phyloP scores from a whole-genome alignment of 768 basidiomycete species.

The Inosperma sp. region DNA sequence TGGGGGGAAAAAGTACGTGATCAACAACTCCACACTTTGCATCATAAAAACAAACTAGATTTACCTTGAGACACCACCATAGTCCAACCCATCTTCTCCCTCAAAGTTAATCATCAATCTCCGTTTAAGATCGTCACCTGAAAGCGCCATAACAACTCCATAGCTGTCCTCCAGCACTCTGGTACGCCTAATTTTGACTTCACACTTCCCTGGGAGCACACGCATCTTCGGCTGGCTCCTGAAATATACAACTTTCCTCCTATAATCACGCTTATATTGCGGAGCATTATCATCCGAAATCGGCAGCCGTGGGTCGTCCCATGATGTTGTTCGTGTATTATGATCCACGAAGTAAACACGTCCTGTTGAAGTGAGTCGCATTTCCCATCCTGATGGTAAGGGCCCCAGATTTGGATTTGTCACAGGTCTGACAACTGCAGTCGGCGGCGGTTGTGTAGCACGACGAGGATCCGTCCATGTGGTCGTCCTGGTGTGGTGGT shows the following conservation, averaged over 20 bases:
- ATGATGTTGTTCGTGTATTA: slow-evolving; percentile 82
- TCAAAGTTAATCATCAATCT: slow-evolving; percentile 72
- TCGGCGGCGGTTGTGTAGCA: slow-evolving; percentile 43
- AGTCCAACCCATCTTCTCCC: slow-evolving; percentile 76
- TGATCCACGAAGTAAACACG: slow-evolving; percentile 94
- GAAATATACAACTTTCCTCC: slow-evolving; percentile 90
- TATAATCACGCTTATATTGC: slow-evolving; percentile 94
- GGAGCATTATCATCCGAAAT: slow-evolving; percentile 83
- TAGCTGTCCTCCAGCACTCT: slow-evolving; percentile 87
- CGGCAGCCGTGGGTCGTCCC: slow-evolving; percentile 90
- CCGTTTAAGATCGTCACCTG: slow-evolving; percentile 65
- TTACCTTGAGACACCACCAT: slow-evolving; percentile 71
- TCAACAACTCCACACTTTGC: slow-evolving; percentile 13
- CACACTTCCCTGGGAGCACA: slow-evolving; percentile 73
- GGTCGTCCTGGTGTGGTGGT: slow-evolving; percentile 80
- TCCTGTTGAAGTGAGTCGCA: slow-evolving; percentile 80
- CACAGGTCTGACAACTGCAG: slow-evolving; percentile 44
- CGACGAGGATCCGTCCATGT: slow-evolving; percentile 90
- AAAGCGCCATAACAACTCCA: slow-evolving; percentile 75
- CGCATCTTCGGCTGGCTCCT: slow-evolving; percentile 85
- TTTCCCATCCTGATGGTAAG: slow-evolving; percentile 91
- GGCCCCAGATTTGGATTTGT: slow-evolving; percentile 67
- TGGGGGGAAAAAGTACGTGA: neutral
- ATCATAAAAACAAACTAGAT: slow-evolving; percentile 11
- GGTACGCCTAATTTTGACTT: slow-evolving; percentile 75